Conservation (phyloP, 768 basidiomycete species). For the Phylloporus arenicola region DNA sequence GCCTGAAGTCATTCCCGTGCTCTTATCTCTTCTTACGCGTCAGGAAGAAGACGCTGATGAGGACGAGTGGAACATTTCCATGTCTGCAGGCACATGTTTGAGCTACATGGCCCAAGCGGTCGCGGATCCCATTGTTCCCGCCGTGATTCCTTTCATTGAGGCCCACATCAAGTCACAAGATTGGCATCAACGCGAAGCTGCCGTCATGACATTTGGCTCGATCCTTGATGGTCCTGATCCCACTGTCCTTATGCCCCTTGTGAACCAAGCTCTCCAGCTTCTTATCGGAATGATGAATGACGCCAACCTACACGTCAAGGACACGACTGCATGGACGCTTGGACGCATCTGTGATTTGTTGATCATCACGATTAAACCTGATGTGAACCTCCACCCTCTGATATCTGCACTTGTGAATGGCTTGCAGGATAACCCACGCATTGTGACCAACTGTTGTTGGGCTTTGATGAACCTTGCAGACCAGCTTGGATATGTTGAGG, state of each 20-base stretch:
- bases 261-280: slow-evolving; percentile 88
- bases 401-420: slow-evolving; percentile 79
- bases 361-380: slow-evolving; percentile 80
- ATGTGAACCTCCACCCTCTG: slow-evolving; percentile 79
- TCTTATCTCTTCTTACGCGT: slow-evolving; percentile 79
- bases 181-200: slow-evolving; percentile 96
- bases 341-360: slow-evolving; percentile 91
- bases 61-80: slow-evolving; percentile 97
- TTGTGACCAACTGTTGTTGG: slow-evolving; percentile 94
- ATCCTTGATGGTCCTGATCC: slow-evolving; percentile 97
- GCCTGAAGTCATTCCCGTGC: slow-evolving; percentile 90
- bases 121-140: slow-evolving; percentile 83
- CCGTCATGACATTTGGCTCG: slow-evolving; percentile 97
- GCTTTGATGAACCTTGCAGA: slow-evolving; percentile 93
- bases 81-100: slow-evolving; percentile 94
- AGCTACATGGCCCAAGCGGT: slow-evolving; percentile 86
- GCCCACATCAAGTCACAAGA: slow-evolving; percentile 86
- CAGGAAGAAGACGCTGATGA: slow-evolving; percentile 98
- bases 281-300: slow-evolving; percentile 96
- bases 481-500: slow-evolving; percentile 72
- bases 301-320: slow-evolving; percentile 79
- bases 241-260: slow-evolving; percentile 78
- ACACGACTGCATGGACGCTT: slow-evolving; percentile 97
- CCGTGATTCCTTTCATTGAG: slow-evolving; percentile 97
- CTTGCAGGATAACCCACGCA: slow-evolving; percentile 74